Percentiles rank a stretch among this genome's conserved stretches.
These are phyloP conservation scores for Talaromyces thailandensis DNA, from an alignment of 495 filamentous ascomycete species.

Conservation along the genomic window DNA sequence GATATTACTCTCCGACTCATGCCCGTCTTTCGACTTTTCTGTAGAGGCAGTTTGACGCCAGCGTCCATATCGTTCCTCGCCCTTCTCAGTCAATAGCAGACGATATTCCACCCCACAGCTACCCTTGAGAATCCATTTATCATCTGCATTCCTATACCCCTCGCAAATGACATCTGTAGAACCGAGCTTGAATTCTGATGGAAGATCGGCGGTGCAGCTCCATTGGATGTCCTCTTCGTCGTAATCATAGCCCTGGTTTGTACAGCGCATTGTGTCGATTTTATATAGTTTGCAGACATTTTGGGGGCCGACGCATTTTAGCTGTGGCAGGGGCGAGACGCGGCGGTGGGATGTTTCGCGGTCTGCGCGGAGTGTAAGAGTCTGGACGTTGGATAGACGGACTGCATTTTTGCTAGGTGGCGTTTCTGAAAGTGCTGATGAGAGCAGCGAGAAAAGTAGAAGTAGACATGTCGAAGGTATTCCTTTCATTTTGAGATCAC, in stretches of 20 bases:
- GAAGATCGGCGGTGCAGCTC: slow-evolving; percentile 76
- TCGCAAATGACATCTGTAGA: slow-evolving; percentile 89
- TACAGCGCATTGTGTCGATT: slow-evolving; percentile 79
- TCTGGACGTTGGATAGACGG: slow-evolving; percentile 66
- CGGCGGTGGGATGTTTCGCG: slow-evolving; percentile 64
- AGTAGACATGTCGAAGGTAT: slow-evolving; percentile 21
- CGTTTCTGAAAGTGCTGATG: slow-evolving; percentile 15
- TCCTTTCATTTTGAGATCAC: background rate
- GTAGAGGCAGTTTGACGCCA: background rate
- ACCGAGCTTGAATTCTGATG: slow-evolving; percentile 79
- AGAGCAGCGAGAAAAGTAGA: slow-evolving; percentile 23
- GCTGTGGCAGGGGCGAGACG: slow-evolving; percentile 66
- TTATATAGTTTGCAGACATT: slow-evolving; percentile 51
- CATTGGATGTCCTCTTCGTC: slow-evolving; percentile 69
- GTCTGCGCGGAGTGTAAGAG: slow-evolving; percentile 63
- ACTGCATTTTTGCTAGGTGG: slow-evolving; percentile 49
- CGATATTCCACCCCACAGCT: slow-evolving; percentile 92
- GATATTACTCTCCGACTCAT: background rate
- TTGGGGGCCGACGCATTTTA: slow-evolving; percentile 69
- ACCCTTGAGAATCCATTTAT: slow-evolving; percentile 78
- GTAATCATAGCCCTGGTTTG: slow-evolving; percentile 68
- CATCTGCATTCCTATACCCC: slow-evolving; percentile 66
- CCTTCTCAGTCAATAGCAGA: slow-evolving; percentile 69
- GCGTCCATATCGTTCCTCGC: slow-evolving; percentile 59
- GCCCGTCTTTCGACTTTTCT: background rate